phyloP scores from a whole-genome alignment of 2,329 filamentous ascomycete genomes.

The Plenodomus tracheiphilus region DNA sequence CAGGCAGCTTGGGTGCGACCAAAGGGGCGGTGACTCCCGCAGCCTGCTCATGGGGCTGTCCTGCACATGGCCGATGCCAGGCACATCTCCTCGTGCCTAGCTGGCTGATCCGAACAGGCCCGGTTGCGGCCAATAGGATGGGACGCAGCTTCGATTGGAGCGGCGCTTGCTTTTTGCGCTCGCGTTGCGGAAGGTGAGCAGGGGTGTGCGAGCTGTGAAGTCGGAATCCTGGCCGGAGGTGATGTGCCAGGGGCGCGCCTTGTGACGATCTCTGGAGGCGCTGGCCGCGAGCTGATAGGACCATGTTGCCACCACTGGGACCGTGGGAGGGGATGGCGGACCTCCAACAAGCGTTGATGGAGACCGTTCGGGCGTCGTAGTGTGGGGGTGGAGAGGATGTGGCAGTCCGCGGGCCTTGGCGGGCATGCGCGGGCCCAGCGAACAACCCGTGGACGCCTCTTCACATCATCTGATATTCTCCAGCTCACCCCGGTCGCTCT shows the following conservation, averaged over 20 bases:
- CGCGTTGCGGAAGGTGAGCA: conserved; percentile 25
- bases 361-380: conserved; percentile 36
- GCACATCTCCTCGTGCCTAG: conserved; percentile 37
- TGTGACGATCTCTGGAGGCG: conserved; percentile 43
- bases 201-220: conserved; percentile 12
- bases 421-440: conserved; percentile 19
- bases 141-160: conserved; percentile 27
- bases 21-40: conserved; percentile 41
- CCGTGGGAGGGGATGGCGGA: conserved; percentile 38
- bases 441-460: conserved; percentile 20
- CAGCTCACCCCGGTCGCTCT: conserved; percentile 5
- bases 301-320: conserved; percentile 35
- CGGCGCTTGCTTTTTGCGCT: conserved; percentile 38
- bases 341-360: conserved; percentile 37
- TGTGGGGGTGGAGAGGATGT: conserved; percentile 44
- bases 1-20: conserved; percentile 33
- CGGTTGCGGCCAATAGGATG: conserved; percentile 31
- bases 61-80: conserved; percentile 39
- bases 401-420: conserved; percentile 19
- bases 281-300: conserved; percentile 32
- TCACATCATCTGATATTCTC: conserved; percentile 44
- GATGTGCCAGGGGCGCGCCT: conserved; percentile 34
- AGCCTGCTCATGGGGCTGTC: conserved; percentile 25
- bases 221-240: conserved; percentile 41
- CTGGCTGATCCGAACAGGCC: conserved; percentile 7